Evolutionary conservation across 257 asterid species (phyloP).

Genomic region (Ilex asprella): DNA sequence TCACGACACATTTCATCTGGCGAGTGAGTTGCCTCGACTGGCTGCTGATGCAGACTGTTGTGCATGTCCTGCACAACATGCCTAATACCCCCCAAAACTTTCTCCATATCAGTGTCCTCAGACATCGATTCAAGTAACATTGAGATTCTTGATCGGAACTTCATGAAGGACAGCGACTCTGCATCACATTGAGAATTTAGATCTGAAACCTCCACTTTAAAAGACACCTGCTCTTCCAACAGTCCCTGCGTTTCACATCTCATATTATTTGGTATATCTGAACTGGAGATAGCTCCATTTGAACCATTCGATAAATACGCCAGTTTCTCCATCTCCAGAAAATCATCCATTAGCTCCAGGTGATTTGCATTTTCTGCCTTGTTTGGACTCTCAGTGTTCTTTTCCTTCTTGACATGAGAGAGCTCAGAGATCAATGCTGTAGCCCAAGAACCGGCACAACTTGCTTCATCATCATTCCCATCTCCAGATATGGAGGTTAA

Average conservation of each 20-base stretch:
- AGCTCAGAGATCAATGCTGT: slow-evolving; percentile 47
- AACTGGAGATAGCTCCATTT: slow-evolving; percentile 29
- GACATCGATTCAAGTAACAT: slow-evolving; percentile 49
- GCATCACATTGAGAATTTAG: background rate
- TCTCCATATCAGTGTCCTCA: slow-evolving; percentile 47
- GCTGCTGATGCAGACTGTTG: slow-evolving; percentile 23
- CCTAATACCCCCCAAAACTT: slow-evolving; percentile 44
- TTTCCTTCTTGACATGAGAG: slow-evolving; percentile 65
- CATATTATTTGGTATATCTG: slow-evolving; percentile 28
- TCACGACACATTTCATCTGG: slow-evolving; percentile 20
- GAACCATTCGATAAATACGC: slow-evolving; percentile 55
- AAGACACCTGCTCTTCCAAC: no score
- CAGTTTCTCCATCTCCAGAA: slow-evolving; percentile 95
- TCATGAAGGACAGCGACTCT: slow-evolving; percentile 14
- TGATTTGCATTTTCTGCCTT: slow-evolving; percentile 57
- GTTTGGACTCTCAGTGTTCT: slow-evolving; percentile 45
- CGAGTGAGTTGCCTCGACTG: slow-evolving; percentile 24
- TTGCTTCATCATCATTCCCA: slow-evolving; percentile 45
- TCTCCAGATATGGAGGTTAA: slow-evolving; percentile 49
- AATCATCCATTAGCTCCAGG: slow-evolving; percentile 91
- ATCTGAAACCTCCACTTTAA: background rate
- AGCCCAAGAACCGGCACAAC: slow-evolving; percentile 82
- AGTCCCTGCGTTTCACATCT: slow-evolving; percentile 17
- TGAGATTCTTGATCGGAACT: slow-evolving; percentile 56
- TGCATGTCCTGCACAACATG: slow-evolving; percentile 48